Conservation (phyloP, 352 stramenopile species). For the Globisporangium nodosum region DNA sequence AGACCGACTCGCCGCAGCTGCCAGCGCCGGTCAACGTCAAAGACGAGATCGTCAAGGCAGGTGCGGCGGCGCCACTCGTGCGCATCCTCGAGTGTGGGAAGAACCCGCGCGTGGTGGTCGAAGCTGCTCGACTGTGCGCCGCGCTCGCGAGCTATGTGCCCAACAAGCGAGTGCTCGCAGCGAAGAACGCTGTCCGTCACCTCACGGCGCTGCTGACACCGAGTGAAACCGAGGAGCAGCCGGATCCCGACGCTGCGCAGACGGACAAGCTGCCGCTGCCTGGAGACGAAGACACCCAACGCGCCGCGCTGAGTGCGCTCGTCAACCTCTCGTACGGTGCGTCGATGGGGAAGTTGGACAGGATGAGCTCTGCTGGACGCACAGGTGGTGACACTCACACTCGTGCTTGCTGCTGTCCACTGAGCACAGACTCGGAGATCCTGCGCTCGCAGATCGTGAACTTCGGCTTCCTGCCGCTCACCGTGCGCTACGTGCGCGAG, state of each 20-base stretch:
- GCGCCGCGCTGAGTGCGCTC: slow-evolving; percentile 45
- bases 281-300: slow-evolving; percentile 30
- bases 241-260: slow-evolving; percentile 16
- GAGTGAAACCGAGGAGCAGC: slow-evolving; percentile 6
- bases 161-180: slow-evolving; percentile 65
- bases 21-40: slow-evolving; percentile 22
- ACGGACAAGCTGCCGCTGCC: slow-evolving; percentile 36
- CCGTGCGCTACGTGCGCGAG: slow-evolving; percentile 50
- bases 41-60: slow-evolving; percentile 65
- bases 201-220: slow-evolving; percentile 37
- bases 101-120: slow-evolving; percentile 51
- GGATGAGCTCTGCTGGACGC: no score
- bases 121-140: slow-evolving; percentile 52
- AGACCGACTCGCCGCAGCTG: no score
- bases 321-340: slow-evolving; percentile 68
- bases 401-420: not conserved
- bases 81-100: slow-evolving; percentile 34
- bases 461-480: slow-evolving; percentile 35
- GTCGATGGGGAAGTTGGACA: slow-evolving; percentile 3
- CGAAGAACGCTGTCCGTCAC: slow-evolving; percentile 54
- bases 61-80: slow-evolving; percentile 37
- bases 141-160: slow-evolving; percentile 37
- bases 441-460: slow-evolving; percentile 67
- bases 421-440: slow-evolving; percentile 56
- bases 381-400: no score